A percentile compares a stretch with the other conserved stretches of the same genome.
These are phyloP conservation scores for Chamaecyparis obtusa DNA, from an alignment of 75 land plant genomes.

Conservation along the genomic window DNA sequence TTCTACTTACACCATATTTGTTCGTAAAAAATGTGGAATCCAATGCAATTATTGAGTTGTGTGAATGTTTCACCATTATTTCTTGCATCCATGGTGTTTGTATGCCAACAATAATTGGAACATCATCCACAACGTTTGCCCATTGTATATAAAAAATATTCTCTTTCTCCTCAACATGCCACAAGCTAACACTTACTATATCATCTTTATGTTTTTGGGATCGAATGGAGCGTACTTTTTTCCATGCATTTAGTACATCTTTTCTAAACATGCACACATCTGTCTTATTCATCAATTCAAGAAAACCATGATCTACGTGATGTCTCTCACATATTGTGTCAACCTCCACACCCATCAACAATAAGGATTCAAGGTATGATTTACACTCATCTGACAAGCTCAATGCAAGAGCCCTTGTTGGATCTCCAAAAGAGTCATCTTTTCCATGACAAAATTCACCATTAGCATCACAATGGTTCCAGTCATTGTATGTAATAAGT, in stretches of 20 bases:
- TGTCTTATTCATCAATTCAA: neutral
- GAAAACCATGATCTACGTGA: neutral
- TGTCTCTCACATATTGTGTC: neutral
- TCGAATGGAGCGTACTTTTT: neutral
- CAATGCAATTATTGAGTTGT: neutral
- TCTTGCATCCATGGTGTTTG: neutral
- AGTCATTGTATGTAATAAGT: too few species aligned
- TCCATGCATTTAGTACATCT: neutral
- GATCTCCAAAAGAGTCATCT: neutral
- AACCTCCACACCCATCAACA: neutral
- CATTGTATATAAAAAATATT: neutral
- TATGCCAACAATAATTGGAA: neutral
- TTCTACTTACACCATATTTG: conserved; percentile 2
- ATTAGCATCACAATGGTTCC: neutral
- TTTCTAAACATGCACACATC: neutral
- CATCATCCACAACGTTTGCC: neutral
- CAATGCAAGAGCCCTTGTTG: neutral
- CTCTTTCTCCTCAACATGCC: neutral
- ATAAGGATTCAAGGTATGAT: too few species aligned
- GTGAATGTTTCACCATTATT: neutral
- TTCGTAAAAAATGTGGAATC: neutral
- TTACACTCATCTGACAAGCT: neutral
- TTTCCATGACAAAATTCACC: neutral
- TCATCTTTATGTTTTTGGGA: neutral
- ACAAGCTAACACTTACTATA: neutral